These are phyloP conservation scores for Colletotrichum cordylinicola DNA, from an alignment of 2,329 filamentous ascomycete species.

Conservation along the genomic window DNA sequence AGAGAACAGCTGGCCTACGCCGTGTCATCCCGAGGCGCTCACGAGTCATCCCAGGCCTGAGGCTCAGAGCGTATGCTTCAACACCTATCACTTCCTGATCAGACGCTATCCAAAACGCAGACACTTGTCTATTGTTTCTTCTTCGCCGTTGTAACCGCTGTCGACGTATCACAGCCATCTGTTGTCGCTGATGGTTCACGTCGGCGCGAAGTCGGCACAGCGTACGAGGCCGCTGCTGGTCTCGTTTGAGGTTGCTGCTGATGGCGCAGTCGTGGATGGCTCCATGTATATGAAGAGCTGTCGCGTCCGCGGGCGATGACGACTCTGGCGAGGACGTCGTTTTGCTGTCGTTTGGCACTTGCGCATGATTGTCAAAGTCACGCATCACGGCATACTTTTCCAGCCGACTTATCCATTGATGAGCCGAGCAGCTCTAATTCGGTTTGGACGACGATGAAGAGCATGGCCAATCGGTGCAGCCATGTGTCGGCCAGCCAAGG, in stretches of 20 bases:
- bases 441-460: background rate
- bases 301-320: background rate
- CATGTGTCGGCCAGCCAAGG: background rate
- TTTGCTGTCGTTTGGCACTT: background rate
- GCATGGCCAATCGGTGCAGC: background rate
- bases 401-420: background rate
- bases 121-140: constrained; percentile 10
- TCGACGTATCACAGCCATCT: background rate
- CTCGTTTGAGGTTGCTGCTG: background rate
- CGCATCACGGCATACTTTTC: background rate
- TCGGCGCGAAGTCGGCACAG: background rate
- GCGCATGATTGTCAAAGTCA: background rate
- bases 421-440: background rate
- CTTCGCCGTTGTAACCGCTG: background rate
- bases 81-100: background rate
- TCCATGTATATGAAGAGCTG: background rate
- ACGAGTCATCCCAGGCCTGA: constrained; percentile 5
- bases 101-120: constrained; percentile 10
- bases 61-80: background rate
- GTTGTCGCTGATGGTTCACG: background rate
- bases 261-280: background rate
- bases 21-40: constrained; percentile 8
- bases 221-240: background rate
- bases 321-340: background rate
- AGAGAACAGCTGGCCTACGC: constrained; percentile 17